Evolutionary conservation across 495 filamentous ascomycete species (phyloP).

Genomic region (Astrothelium macrocarpum): DNA sequence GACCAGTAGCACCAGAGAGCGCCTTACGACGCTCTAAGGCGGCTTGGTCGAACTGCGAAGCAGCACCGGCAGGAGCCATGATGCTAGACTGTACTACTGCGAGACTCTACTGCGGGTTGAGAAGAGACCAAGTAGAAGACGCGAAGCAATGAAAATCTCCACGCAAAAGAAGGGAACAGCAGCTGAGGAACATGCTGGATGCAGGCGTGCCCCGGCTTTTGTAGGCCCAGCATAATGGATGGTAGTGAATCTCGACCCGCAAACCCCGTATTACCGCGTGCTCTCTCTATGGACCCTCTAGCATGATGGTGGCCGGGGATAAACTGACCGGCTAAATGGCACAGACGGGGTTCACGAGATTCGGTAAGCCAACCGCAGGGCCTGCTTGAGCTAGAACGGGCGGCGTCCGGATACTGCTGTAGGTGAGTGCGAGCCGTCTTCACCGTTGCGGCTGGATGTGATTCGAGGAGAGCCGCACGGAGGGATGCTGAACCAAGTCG

Average conservation of each 20-base stretch:
- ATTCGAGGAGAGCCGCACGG: neutral
- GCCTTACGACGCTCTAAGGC: conserved; percentile 54
- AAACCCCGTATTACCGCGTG: neutral
- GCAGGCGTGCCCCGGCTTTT: conserved; percentile 5
- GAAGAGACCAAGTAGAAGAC: neutral
- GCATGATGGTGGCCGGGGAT: neutral
- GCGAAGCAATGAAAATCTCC: neutral
- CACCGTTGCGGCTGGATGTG: neutral
- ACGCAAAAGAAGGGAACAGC: neutral
- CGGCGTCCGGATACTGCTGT: neutral
- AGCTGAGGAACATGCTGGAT: neutral
- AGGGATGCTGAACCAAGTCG: neutral
- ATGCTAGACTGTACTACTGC: neutral
- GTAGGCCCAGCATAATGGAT: neutral
- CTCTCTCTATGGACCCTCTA: neutral
- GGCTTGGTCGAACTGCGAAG: conserved; percentile 44
- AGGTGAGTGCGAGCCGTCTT: neutral
- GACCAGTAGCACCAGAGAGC: conserved; percentile 55
- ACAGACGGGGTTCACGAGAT: neutral
- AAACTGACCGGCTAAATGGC: neutral
- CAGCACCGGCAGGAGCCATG: conserved; percentile 33
- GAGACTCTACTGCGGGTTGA: neutral
- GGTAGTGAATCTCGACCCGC: neutral
- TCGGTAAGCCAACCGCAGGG: neutral
- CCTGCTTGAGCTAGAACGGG: neutral